Evolutionary conservation across 129 eudicot genomes (phyloP).

Genomic region (Rutidosis leptorrhynchoides): DNA sequence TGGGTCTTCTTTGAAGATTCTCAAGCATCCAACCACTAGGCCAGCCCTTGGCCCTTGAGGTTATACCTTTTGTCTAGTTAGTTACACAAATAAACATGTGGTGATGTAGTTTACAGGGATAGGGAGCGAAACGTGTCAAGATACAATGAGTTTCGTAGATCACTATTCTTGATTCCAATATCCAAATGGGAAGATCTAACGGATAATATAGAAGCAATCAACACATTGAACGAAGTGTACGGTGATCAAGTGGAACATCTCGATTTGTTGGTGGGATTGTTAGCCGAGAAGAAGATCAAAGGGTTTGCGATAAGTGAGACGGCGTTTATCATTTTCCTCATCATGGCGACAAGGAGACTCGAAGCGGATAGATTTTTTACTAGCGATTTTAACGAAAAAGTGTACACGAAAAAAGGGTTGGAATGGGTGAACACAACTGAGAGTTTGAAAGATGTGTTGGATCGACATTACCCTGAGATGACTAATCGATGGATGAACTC

Average conservation of each 20-base stretch:
- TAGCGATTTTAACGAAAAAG: conserved; percentile 50
- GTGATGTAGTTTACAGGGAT: conserved; percentile 53
- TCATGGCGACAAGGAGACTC: conserved; percentile 67
- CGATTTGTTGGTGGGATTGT: conserved; percentile 52
- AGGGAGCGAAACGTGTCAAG: conserved; percentile 58
- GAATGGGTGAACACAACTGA: conserved; percentile 62
- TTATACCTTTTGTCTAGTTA: background rate
- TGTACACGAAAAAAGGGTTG: conserved; percentile 59
- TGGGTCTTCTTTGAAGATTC: too few species aligned
- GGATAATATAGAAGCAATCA: conserved; percentile 42
- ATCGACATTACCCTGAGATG: conserved; percentile 60
- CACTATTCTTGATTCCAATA: conserved; percentile 49
- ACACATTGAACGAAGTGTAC: conserved; percentile 46
- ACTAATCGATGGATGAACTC: conserved; percentile 56
- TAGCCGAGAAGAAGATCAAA: conserved; percentile 60
- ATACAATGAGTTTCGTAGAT: conserved; percentile 57
- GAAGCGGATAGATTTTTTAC: conserved; percentile 65
- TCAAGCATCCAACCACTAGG: too few species aligned
- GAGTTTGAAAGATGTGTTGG: conserved; percentile 59
- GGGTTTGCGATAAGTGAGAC: conserved; percentile 69
- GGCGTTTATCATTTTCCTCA: conserved; percentile 47
- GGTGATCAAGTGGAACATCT: conserved; percentile 53
- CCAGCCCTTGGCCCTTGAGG: too few species aligned
- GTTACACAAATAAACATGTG: background rate
- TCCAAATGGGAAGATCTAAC: conserved; percentile 66